Conservation (phyloP, 192 early-diverging fungal genomes). For the Backusella psychrophila region DNA sequence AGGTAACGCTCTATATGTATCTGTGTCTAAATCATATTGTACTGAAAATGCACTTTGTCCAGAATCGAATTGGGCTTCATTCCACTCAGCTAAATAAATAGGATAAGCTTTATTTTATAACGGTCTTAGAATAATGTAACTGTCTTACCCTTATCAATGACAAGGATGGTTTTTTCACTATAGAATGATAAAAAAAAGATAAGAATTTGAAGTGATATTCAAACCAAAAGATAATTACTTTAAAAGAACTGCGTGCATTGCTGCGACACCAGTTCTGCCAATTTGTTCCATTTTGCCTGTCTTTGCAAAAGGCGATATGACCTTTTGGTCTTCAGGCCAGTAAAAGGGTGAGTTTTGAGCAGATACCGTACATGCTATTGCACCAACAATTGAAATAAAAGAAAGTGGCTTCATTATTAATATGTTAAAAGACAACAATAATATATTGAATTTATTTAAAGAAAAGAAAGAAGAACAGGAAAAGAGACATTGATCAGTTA, state of each 20-base stretch:
- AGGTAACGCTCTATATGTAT: constrained; percentile 41
- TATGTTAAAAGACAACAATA: background rate
- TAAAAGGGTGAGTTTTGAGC: constrained; percentile 17
- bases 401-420: background rate
- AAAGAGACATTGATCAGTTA: background rate
- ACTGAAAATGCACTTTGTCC: constrained; percentile 42
- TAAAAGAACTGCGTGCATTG: constrained; percentile 50
- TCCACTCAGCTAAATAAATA: constrained; percentile 39
- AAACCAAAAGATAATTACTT: constrained; percentile 14
- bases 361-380: background rate
- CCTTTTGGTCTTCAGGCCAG: constrained; percentile 17
- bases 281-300: constrained; percentile 31
- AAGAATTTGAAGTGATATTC: background rate
- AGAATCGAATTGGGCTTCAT: constrained; percentile 44
- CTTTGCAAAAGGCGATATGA: constrained; percentile 10
- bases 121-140: background rate
- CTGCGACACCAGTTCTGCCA: constrained; percentile 46
- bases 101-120: background rate
- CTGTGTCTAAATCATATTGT: constrained; percentile 48
- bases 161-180: constrained; percentile 43
- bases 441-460: background rate
- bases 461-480: background rate
- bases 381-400: background rate
- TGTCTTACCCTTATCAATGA: constrained; percentile 51
- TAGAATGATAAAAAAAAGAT: background rate